phyloP scores from a whole-genome alignment of 2,329 filamentous ascomycete species.

The Sclerotinia spermophila region DNA sequence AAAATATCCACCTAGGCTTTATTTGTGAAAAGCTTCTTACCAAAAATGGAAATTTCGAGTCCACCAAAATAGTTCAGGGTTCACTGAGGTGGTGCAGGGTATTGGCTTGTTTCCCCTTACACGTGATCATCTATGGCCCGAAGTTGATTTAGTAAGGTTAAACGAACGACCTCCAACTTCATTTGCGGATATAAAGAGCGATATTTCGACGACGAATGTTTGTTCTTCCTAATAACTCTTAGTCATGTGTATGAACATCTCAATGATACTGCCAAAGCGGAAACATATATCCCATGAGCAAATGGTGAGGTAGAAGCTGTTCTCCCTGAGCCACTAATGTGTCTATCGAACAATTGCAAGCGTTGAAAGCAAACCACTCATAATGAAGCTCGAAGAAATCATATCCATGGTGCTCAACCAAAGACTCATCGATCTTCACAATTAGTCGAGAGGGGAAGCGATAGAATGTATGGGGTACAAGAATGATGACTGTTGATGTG shows the following conservation, averaged over 20 bases:
- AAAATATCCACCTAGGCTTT: not conserved
- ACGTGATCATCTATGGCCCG: not conserved
- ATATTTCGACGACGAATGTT: not conserved
- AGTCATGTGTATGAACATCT: not conserved
- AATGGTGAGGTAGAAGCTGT: not conserved
- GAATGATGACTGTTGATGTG: not conserved
- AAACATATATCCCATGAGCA: not conserved
- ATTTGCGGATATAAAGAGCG: not conserved
- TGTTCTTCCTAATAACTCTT: not conserved
- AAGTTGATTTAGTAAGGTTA: not conserved
- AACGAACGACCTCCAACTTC: not conserved
- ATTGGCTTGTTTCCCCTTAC: not conserved
- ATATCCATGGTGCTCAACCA: no score
- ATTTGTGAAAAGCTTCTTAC: not conserved
- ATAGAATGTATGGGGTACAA: not conserved
- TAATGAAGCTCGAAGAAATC: not conserved
- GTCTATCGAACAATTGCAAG: not conserved
- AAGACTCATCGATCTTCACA: not conserved
- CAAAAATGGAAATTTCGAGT: not conserved
- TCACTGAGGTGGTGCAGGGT: not conserved
- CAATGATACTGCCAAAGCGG: no score
- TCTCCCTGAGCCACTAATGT: not conserved
- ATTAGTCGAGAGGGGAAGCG: not conserved
- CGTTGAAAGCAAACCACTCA: not conserved
- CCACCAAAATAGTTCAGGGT: not conserved